Base-by-base conservation (phyloP, 1,139 yeast genomes). In the Scheffersomyces insectosa region DNA sequence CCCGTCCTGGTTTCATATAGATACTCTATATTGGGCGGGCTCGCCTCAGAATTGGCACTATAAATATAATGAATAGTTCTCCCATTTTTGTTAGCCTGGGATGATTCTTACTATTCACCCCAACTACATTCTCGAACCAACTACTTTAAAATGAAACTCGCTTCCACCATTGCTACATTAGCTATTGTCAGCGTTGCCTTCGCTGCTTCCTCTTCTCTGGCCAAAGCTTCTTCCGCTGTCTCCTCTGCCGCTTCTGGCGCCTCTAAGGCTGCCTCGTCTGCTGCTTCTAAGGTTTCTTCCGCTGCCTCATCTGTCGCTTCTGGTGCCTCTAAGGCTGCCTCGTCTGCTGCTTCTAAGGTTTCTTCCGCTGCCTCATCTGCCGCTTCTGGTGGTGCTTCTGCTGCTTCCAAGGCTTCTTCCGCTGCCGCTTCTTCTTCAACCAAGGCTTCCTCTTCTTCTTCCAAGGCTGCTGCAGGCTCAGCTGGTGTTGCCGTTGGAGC, bases 401-500 rank as follows among this genome's bases (percentile, higher is more conserved):
- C 39, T 12, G 38, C 41, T 34, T 41, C 49, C 36, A 42, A 38
- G 25, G 32, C 39, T 14, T 33, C 45, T 12, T 11, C 38, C 27
- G 38, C 48, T 8, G 44, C 52, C 36, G 47, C 51, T 23, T 39
- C 45, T 16, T 42, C 50, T 36, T 35, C 45, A 6, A 43, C 55
- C 38, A 37, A 32, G 30, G 45, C 9, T 20, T 20, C 25, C 9
- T 20, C 50, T 28, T 51, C 52, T 43, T 54, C 54, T 34, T 50
- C 54, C 29, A 44, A 42, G 43, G 58, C 51, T 41, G 58, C 47
- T 39, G 54, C 46, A n/a, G 48, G 48, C 11, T 34, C 40, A 29
- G 50, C 52, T 37, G 61, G 55, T 40, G 50, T 48, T 40, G 53
- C 36, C 29, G 46, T 49, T 47, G 67, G 56, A 16, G 46, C 59